Evolutionary conservation across 768 basidiomycete species (phyloP), one percentile per base, ranked within the genome.

Genomic region (Epithele typhae): DNA sequence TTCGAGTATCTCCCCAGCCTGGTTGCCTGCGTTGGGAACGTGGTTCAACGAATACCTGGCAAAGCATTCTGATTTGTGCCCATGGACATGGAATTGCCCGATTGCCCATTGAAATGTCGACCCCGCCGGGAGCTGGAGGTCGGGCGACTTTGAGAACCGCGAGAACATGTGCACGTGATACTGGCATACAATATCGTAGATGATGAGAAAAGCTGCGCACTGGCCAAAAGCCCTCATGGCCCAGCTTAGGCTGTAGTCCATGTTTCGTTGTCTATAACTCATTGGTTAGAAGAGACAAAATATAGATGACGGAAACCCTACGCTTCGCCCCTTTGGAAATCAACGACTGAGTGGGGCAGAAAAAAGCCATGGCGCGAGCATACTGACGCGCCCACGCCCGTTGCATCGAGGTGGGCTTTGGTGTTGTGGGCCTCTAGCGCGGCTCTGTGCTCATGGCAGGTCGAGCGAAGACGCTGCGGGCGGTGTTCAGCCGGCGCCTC

Each of bases 1-100:
- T 32, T 70, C 68, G 5, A 71, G 22, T 2, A 69, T 66, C 32
- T 70, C 63, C 0, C 66, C 64, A 39, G 67, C 64, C 0, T 66
- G 36, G 7, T 63, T 51, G 0, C 64, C 62, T 0, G 52, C 55
- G 0, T 67, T 66, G 3, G 33, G 36, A 9, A 71, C 59, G 23
- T 58, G 68, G n/a, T 52, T 54, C 0, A 56, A 53, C 1, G 59
- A 54, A 40, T 42, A 71, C 0, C 59, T 34, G 3, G 57, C 34
- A 8, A 62, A 50, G 37, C 66, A 69, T 0, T 43, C 22, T 0
- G 54, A 39, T 18, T 58, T 47, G 24, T 68, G 68, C 0, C 59
- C 64, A 51, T 59, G 60, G 0, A 69, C 32, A 39, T 69, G 67
- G 14, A 64, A 68, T 11, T 57, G 49, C 0, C 67, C 61, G 8